Percentiles rank a stretch among this genome's conserved stretches.
Conservation (phyloP, 1,284 basidiomycete species). For the Tylopilus sp. region DNA sequence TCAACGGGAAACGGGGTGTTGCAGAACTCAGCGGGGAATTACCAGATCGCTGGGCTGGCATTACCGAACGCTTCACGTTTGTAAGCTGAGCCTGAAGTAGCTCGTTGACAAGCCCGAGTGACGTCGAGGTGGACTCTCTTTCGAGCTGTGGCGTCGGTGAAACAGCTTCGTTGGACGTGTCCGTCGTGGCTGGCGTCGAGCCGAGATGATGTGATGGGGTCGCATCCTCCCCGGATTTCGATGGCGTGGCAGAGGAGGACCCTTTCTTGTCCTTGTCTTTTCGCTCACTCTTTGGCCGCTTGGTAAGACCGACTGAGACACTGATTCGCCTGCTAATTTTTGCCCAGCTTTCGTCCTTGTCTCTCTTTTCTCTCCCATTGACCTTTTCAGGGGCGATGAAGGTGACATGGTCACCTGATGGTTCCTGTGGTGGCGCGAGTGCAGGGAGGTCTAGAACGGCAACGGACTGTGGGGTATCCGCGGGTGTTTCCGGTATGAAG, state of each 20-base stretch:
- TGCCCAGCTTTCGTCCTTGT: conserved; percentile 63
- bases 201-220: background rate
- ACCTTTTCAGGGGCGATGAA: conserved; percentile 34
- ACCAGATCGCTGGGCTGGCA: conserved; percentile 29
- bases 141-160: conserved; percentile 20
- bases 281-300: conserved; percentile 40
- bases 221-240: conserved; percentile 23
- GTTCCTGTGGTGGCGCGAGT: conserved; percentile 14
- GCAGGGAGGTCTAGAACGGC: conserved; percentile 10
- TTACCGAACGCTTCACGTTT: conserved; percentile 38
- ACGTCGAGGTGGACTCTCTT: conserved; percentile 29
- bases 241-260: background rate
- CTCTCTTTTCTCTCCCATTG: conserved; percentile 46
- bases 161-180: conserved; percentile 6
- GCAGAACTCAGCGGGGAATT: conserved; percentile 29
- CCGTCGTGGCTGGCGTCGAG: conserved; percentile 6
- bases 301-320: conserved; percentile 57
- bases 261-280: conserved; percentile 43
- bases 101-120: conserved; percentile 42
- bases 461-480: conserved; percentile 12
- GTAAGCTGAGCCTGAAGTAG: conserved; percentile 37
- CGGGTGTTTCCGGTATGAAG: conserved; percentile 24
- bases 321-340: conserved; percentile 72
- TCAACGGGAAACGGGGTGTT: conserved; percentile 33
- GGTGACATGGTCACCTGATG: conserved; percentile 27